phyloP scores from a whole-genome alignment of 176 grass and related monocot species.

The Puya raimondii region DNA sequence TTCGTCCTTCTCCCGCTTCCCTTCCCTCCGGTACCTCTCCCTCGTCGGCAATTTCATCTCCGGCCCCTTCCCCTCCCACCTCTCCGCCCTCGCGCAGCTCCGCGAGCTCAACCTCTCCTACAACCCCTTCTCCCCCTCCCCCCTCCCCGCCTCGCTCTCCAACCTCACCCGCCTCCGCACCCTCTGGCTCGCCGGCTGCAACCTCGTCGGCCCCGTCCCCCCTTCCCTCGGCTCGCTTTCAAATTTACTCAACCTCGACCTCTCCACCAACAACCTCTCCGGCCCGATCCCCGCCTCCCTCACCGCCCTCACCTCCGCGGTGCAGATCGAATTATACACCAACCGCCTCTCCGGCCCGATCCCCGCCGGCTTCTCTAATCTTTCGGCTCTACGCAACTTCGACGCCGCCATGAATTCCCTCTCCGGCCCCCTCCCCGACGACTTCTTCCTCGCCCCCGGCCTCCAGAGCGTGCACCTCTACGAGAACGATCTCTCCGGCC shows the following conservation, averaged over 20 bases:
- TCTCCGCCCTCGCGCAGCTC: conserved; percentile 40
- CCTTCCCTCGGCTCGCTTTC: conserved; percentile 41
- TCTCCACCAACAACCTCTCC: conserved; percentile 47
- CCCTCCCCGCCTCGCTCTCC: conserved; percentile 37
- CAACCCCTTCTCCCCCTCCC: conserved; percentile 55
- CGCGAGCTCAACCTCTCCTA: conserved; percentile 52
- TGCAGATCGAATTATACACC: conserved; percentile 71
- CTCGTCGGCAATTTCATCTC: conserved; percentile 44
- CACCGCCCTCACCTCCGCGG: conserved; percentile 26
- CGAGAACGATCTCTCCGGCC: conserved; percentile 52
- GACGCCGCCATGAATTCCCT: conserved; percentile 62
- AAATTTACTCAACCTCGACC: conserved; percentile 54
- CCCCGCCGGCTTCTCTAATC: conserved; percentile 46
- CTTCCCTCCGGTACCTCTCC: conserved; percentile 31
- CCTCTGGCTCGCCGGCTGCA: conserved; percentile 53
- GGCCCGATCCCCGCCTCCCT: conserved; percentile 47
- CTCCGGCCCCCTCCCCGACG: conserved; percentile 42
- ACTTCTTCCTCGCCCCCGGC: conserved; percentile 46
- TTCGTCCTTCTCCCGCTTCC: conserved; percentile 36
- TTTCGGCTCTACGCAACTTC: conserved; percentile 39
- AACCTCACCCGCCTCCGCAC: conserved; percentile 39
- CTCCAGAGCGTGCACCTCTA: conserved; percentile 56
- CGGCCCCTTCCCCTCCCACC: conserved; percentile 47
- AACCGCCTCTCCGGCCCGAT: conserved; percentile 58
- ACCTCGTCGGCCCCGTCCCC: conserved; percentile 52